phyloP scores from a whole-genome alignment of 2,329 filamentous ascomycete genomes.

The Colletotrichum sublineola region DNA sequence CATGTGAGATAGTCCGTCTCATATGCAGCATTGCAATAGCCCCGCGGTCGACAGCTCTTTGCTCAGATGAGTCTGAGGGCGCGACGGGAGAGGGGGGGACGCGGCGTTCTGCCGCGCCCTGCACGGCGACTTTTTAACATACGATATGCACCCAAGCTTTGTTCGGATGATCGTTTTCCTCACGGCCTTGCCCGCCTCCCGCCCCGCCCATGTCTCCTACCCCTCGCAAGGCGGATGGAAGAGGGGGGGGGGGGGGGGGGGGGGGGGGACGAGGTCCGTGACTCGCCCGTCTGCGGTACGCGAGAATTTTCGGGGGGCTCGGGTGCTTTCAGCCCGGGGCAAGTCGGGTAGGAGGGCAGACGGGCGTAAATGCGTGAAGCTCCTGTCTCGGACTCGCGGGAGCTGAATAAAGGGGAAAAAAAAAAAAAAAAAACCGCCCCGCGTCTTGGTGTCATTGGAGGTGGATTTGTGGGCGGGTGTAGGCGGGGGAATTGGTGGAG shows the following conservation, averaged over 20 bases:
- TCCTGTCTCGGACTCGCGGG: background rate
- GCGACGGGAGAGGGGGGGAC: too few species aligned
- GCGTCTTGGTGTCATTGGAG: background rate
- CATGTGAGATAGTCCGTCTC: slow-evolving; percentile 3
- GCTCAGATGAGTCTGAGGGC: background rate
- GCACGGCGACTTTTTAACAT: background rate
- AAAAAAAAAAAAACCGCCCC: background rate
- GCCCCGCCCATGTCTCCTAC: too few species aligned
- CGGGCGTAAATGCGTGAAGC: background rate
- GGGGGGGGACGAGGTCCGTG: background rate
- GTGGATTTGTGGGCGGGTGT: background rate
- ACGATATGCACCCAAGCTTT: background rate
- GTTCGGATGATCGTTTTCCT: background rate
- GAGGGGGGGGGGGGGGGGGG: too few species aligned
- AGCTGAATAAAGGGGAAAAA: background rate
- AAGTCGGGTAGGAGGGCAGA: too few species aligned
- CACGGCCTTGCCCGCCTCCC: background rate
- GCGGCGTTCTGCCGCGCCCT: background rate
- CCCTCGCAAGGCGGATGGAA: background rate
- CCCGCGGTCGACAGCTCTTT: background rate
- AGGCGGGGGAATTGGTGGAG: background rate
- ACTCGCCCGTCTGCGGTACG: background rate
- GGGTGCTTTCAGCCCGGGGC: too few species aligned
- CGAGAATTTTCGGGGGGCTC: too few species aligned
- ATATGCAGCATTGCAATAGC: too few species aligned